A percentile compares a stretch with the other conserved stretches of the same genome.
phyloP scores from a whole-genome alignment of 192 early-diverging fungal species.

The Phlyctochytrium planicorne region DNA sequence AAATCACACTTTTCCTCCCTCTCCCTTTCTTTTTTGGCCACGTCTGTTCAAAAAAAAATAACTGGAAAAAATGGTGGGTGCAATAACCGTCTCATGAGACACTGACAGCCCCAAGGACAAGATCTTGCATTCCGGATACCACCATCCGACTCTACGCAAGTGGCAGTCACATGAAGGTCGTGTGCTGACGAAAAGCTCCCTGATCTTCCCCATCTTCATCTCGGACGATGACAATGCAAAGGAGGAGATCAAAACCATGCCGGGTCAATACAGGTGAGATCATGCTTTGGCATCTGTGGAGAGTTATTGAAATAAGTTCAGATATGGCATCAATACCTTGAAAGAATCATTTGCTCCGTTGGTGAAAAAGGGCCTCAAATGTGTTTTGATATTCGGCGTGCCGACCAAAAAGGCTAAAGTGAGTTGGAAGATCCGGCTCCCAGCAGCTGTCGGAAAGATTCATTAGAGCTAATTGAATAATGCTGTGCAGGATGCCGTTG shows the following conservation, averaged over 20 bases:
- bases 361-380: constrained; percentile 81
- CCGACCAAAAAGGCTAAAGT: constrained; percentile 48
- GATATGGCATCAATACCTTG: constrained; percentile 75
- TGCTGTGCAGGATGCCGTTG: constrained; percentile 63
- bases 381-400: constrained; percentile 93
- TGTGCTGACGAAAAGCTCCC: constrained; percentile 57
- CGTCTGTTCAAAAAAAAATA: no score
- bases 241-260: constrained; percentile 78
- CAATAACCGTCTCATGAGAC: no score
- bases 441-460: background rate
- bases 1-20: no score
- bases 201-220: constrained; percentile 96
- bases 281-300: no score
- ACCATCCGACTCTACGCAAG: constrained; percentile 72
- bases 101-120: constrained; percentile 7
- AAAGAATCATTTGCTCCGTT: constrained; percentile 75
- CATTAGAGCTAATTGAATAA: no score
- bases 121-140: constrained; percentile 86
- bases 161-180: constrained; percentile 64
- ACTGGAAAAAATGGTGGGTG: no score
- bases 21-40: no score
- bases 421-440: background rate
- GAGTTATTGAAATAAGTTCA: constrained; percentile 6
- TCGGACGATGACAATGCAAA: constrained; percentile 73
- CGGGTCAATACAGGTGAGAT: constrained; percentile 76